Conservation (phyloP, 2,329 filamentous ascomycete genomes). For the Aureobasidium sp. region DNA sequence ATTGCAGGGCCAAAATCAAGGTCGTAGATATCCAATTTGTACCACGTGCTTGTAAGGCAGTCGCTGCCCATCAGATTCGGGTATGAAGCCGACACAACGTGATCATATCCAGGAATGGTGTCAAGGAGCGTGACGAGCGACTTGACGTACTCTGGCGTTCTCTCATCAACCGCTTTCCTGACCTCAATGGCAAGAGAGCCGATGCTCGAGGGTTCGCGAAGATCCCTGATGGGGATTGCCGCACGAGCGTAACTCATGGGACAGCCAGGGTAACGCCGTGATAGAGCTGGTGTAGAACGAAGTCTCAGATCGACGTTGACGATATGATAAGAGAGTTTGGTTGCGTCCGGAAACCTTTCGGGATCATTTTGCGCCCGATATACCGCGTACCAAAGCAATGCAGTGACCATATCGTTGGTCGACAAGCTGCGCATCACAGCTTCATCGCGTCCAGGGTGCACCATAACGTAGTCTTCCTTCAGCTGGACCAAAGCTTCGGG, state of each 20-base stretch:
- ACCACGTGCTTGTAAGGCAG: not conserved
- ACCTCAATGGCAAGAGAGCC: not conserved
- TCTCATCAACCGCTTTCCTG: not conserved
- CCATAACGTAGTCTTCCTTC: not conserved
- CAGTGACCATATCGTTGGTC: not conserved
- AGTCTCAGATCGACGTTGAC: constrained; percentile 1
- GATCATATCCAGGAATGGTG: not conserved
- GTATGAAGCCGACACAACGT: not conserved
- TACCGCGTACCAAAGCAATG: not conserved
- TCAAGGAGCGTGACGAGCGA: not conserved
- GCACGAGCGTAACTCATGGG: constrained; percentile 1
- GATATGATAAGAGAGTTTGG: not conserved
- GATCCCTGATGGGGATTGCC: not conserved
- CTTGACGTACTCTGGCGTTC: not conserved
- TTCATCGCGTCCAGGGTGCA: no score
- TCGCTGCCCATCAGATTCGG: not conserved
- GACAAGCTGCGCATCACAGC: not conserved
- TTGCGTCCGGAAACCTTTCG: not conserved
- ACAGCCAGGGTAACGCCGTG: not conserved
- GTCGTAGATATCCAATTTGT: constrained; percentile 3
- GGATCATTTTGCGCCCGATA: not conserved
- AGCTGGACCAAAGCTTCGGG: not conserved
- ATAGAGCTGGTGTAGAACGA: not conserved
- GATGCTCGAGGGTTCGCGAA: not conserved
- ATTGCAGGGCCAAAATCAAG: not conserved